These are phyloP conservation scores for Botrytis deweyae DNA, from an alignment of 2,329 filamentous ascomycete genomes.

Conservation along the genomic window DNA sequence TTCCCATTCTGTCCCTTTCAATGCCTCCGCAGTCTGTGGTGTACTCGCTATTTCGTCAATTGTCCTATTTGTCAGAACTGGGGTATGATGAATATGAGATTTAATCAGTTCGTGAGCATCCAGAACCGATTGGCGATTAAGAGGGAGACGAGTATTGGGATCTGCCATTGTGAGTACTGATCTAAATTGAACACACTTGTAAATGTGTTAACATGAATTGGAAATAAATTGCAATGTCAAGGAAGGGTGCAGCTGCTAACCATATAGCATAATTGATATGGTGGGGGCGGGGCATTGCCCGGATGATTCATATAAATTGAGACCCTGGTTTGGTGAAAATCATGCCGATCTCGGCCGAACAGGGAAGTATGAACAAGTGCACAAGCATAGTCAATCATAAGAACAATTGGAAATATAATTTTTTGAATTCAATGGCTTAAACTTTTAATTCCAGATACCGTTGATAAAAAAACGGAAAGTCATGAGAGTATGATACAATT, in stretches of 20 bases:
- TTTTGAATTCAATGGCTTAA: constrained; percentile 29
- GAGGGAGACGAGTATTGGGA: constrained; percentile 55
- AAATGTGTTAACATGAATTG: not conserved
- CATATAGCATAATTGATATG: not conserved
- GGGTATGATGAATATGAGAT: constrained; percentile 77
- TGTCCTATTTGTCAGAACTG: constrained; percentile 76
- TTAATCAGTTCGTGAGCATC: constrained; percentile 72
- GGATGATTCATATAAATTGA: constrained; percentile 9
- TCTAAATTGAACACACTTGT: not conserved
- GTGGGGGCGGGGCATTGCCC: constrained; percentile 10
- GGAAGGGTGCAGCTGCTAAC: not conserved
- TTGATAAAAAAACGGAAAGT: constrained; percentile 29
- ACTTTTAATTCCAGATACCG: constrained; percentile 40
- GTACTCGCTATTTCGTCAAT: constrained; percentile 73
- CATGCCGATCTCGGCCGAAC: constrained; percentile 11
- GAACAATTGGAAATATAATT: not conserved
- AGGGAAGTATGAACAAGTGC: not conserved
- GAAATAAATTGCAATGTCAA: not conserved
- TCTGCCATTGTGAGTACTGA: constrained; percentile 49
- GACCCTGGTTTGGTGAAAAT: not conserved
- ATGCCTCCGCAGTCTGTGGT: constrained; percentile 55
- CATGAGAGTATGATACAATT: constrained; percentile 40
- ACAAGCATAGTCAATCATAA: constrained; percentile 8
- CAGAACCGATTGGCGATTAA: constrained; percentile 70
- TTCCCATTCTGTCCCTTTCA: constrained; percentile 57